Evolutionary conservation across 202 grass and related monocot species (phyloP).

Genomic region (Carex sylvatica): DNA sequence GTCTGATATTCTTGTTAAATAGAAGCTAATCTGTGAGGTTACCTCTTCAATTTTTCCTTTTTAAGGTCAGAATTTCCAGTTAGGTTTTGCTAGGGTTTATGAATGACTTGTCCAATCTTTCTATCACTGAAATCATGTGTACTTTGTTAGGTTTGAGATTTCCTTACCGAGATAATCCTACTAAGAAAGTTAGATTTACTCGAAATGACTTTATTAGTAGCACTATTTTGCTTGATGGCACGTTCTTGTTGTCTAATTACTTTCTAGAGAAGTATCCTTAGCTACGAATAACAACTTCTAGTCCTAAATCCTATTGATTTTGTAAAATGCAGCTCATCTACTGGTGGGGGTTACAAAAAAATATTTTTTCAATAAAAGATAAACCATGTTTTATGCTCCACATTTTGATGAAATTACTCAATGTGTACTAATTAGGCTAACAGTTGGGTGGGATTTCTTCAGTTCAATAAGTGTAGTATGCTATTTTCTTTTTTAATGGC

Average conservation of each 20-base stretch:
- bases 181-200: background rate
- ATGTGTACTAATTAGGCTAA: background rate
- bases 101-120: background rate
- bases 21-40: background rate
- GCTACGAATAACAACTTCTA: background rate
- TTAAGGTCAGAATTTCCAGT: conserved; percentile 2
- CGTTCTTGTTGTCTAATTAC: background rate
- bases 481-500: background rate
- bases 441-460: background rate
- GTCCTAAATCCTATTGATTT: background rate
- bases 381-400: background rate
- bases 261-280: background rate
- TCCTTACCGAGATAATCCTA: background rate
- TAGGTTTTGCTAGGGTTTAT: conserved; percentile 2
- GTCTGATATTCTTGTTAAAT: background rate
- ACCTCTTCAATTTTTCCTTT: background rate
- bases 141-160: background rate
- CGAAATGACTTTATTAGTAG: background rate
- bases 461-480: background rate
- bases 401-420: background rate
- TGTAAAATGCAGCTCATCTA: background rate
- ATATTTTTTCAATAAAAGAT: background rate
- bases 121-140: background rate
- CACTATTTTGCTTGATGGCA: background rate
- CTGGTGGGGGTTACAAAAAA: background rate